Evolutionary conservation across 768 basidiomycete species (phyloP).

Genomic region (Leccinum truebloodii): DNA sequence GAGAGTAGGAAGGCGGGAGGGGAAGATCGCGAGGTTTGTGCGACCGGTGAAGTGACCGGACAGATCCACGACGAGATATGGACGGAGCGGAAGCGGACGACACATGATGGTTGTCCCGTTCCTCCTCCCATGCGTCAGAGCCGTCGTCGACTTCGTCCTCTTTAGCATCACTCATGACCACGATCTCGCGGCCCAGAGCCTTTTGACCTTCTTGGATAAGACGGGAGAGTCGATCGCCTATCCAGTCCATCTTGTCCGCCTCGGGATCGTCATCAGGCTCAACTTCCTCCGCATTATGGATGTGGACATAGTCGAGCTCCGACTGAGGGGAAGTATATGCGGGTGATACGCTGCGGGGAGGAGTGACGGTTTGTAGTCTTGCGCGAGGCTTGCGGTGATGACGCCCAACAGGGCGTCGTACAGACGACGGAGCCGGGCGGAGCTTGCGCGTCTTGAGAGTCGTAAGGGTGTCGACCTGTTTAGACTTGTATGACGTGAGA

Average conservation of each 20-base stretch:
- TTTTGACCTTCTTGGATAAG: slow-evolving; percentile 81
- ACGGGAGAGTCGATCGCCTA: slow-evolving; percentile 63
- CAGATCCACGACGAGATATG: slow-evolving; percentile 30
- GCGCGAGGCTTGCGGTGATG: slow-evolving; percentile 38
- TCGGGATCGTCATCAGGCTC: slow-evolving; percentile 41
- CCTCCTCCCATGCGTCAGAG: slow-evolving; percentile 73
- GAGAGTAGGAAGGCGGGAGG: slow-evolving; percentile 32
- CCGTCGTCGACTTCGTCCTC: slow-evolving; percentile 82
- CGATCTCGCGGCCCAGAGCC: slow-evolving; percentile 73
- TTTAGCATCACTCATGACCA: slow-evolving; percentile 70
- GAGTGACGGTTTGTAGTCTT: slow-evolving; percentile 23
- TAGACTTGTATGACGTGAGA: slow-evolving; percentile 23
- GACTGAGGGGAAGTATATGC: slow-evolving; percentile 34
- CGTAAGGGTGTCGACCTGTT: slow-evolving; percentile 37
- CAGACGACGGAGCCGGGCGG: slow-evolving; percentile 33
- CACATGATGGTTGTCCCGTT: slow-evolving; percentile 28
- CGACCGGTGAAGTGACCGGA: slow-evolving; percentile 27
- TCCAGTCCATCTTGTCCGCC: slow-evolving; percentile 76
- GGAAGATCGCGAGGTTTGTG: slow-evolving; percentile 26
- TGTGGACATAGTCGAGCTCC: slow-evolving; percentile 44
- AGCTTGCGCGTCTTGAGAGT: slow-evolving; percentile 42
- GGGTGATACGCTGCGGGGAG: slow-evolving; percentile 32
- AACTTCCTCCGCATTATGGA: slow-evolving; percentile 33
- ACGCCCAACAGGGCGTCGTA: slow-evolving; percentile 37
- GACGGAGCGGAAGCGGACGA: slow-evolving; percentile 11